These are phyloP conservation scores for Luvunga scandens DNA, from an alignment of 345 rosid species.

Conservation along the genomic window DNA sequence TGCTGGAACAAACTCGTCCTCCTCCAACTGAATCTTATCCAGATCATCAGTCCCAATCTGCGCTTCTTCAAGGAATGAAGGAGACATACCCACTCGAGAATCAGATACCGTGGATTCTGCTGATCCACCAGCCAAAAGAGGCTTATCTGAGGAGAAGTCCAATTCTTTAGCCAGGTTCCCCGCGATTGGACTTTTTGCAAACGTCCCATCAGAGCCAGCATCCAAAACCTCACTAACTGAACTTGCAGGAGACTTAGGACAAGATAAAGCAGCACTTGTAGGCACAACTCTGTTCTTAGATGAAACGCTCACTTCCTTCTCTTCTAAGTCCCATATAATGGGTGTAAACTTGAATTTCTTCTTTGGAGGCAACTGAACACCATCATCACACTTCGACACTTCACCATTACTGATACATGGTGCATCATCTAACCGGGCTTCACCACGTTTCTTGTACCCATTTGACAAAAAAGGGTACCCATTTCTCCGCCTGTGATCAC, in stretches of 20 bases:
- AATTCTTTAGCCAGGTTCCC: constrained; percentile 11
- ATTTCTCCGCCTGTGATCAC: background rate
- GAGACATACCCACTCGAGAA: constrained; percentile 7
- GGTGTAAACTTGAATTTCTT: constrained; percentile 73
- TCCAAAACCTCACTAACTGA: constrained; percentile 7
- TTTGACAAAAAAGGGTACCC: background rate
- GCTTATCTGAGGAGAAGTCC: constrained; percentile 22
- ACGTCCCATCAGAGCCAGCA: constrained; percentile 19
- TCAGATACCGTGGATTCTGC: background rate
- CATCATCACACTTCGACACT: constrained; percentile 14
- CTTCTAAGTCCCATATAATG: constrained; percentile 43
- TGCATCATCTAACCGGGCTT: constrained; percentile 12
- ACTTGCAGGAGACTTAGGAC: constrained; percentile 15
- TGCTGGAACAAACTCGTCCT: constrained; percentile 35
- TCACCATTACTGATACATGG: constrained; percentile 22
- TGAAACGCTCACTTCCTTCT: constrained; percentile 28
- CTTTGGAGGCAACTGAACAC: constrained; percentile 34
- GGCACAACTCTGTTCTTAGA: constrained; percentile 24
- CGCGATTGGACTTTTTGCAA: constrained; percentile 8
- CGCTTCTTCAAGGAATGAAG: constrained; percentile 13
- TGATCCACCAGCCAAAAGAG: background rate
- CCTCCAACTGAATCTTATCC: constrained; percentile 35
- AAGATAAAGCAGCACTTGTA: constrained; percentile 11
- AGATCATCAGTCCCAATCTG: constrained; percentile 20
- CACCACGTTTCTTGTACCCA: constrained; percentile 15